These are phyloP conservation scores for Tetrastigma voinierianum DNA, from an alignment of 164 flowering plant genomes.

Conservation along the genomic window DNA sequence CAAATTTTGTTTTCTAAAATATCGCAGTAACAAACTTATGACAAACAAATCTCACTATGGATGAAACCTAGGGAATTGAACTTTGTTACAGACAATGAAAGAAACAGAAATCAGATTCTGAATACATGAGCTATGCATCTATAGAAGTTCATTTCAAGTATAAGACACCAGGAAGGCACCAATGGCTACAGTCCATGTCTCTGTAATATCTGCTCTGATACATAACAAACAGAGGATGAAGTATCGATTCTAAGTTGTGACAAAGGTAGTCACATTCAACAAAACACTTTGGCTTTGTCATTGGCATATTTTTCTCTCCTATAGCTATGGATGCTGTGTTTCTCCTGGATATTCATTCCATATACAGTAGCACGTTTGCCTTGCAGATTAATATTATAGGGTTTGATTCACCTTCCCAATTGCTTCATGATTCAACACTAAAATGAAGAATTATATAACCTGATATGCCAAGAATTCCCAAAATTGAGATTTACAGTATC, in stretches of 20 bases:
- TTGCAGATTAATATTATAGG: constrained; percentile 8
- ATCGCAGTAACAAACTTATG: not conserved
- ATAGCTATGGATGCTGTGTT: constrained; percentile 24
- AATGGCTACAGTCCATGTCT: constrained; percentile 43
- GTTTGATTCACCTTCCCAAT: constrained; percentile 24
- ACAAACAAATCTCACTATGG: not conserved
- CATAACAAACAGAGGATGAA: constrained; percentile 33
- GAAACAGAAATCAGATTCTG: not conserved
- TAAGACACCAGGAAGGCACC: constrained; percentile 58
- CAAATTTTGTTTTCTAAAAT: not conserved
- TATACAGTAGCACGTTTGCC: constrained; percentile 20
- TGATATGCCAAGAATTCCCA: no score
- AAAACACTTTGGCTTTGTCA: constrained; percentile 26
- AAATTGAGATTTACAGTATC: no score
- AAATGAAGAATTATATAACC: not conserved
- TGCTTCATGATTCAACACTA: constrained; percentile 12
- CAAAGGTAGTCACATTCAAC: constrained; percentile 29
- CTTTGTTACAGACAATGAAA: no score
- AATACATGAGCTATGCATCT: constrained; percentile 28
- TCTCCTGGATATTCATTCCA: constrained; percentile 23
- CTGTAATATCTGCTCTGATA: constrained; percentile 29
- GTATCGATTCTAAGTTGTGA: constrained; percentile 46
- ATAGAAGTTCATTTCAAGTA: constrained; percentile 44
- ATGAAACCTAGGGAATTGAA: no score
- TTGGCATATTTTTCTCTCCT: constrained; percentile 26